Conservation (phyloP, 352 stramenopile genomes). For the Globisporangium paroecandrum region DNA sequence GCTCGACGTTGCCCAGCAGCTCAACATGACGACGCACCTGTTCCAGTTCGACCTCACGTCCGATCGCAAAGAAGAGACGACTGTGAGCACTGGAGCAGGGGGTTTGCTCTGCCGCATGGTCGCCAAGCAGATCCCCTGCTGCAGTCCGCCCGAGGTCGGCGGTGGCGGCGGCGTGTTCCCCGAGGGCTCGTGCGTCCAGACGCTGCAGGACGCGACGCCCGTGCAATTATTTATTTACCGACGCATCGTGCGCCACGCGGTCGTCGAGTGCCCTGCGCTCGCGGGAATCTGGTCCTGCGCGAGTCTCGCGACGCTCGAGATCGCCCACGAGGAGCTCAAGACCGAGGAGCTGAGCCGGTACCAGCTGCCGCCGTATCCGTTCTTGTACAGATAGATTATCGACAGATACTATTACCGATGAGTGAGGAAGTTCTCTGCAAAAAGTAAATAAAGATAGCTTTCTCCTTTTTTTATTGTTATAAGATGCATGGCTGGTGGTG, state of each 20-base stretch:
- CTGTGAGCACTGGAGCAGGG: conserved; percentile 18
- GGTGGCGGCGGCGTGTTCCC: neutral
- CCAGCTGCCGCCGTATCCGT: conserved; percentile 33
- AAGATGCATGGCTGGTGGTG: neutral
- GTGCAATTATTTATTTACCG: conserved; percentile 38
- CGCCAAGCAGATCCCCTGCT: conserved; percentile 35
- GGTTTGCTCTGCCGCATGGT: conserved; percentile 41
- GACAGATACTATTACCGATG: neutral
- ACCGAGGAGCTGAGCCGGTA: conserved; percentile 27
- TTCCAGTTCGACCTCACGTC: conserved; percentile 42
- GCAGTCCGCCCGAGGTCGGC: conserved; percentile 18
- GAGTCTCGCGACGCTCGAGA: conserved; percentile 23
- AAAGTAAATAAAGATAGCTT: neutral
- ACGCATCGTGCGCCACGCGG: conserved; percentile 26
- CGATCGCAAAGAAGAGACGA: conserved; percentile 32
- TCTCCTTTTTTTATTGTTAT: neutral
- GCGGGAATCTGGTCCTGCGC: conserved; percentile 22
- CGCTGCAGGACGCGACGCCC: conserved; percentile 26
- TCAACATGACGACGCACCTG: conserved; percentile 35
- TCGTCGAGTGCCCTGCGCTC: conserved; percentile 27
- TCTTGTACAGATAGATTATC: conserved; percentile 14
- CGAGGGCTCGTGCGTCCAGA: conserved; percentile 22
- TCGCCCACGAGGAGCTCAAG: conserved; percentile 14
- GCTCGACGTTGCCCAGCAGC: conserved; percentile 28
- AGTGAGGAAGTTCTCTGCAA: neutral